Evolutionary conservation across 176 grass and related monocot genomes (phyloP).

Genomic region (Rhipidocladum racemiflorum): DNA sequence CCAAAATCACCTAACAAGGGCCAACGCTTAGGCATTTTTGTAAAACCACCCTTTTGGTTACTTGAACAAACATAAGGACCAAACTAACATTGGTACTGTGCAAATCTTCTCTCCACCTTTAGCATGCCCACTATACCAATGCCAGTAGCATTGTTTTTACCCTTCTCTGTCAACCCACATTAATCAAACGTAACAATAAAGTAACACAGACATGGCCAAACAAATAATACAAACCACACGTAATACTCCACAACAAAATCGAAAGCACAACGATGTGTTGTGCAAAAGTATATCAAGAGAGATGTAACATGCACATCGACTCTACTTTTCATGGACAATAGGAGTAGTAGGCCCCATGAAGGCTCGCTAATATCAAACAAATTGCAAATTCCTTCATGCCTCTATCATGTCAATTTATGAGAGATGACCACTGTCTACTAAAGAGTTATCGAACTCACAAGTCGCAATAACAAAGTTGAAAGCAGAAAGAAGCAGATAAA

Average conservation of each 20-base stretch:
- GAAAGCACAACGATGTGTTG: too few relatives aligned
- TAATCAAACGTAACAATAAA: too few relatives aligned
- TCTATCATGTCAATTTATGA: background rate
- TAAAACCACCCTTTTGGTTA: background rate
- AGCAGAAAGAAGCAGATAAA: background rate
- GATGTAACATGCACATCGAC: background rate
- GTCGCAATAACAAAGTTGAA: background rate
- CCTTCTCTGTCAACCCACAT: too few relatives aligned
- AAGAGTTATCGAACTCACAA: background rate
- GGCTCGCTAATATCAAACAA: background rate
- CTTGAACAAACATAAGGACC: background rate
- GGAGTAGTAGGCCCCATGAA: background rate
- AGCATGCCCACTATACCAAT: background rate
- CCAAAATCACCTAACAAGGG: background rate
- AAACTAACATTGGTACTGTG: background rate
- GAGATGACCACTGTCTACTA: background rate
- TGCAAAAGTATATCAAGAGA: background rate
- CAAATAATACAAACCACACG: too few relatives aligned
- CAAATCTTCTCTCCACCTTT: background rate
- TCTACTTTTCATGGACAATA: background rate
- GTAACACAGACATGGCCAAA: too few relatives aligned
- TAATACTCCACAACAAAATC: too few relatives aligned
- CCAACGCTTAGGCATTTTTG: background rate
- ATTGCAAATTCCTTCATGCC: background rate
- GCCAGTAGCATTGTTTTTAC: background rate